These are phyloP conservation scores for Anthracocystis panici-leucophaei DNA, from an alignment of 1,284 basidiomycete genomes.

Conservation along the genomic window DNA sequence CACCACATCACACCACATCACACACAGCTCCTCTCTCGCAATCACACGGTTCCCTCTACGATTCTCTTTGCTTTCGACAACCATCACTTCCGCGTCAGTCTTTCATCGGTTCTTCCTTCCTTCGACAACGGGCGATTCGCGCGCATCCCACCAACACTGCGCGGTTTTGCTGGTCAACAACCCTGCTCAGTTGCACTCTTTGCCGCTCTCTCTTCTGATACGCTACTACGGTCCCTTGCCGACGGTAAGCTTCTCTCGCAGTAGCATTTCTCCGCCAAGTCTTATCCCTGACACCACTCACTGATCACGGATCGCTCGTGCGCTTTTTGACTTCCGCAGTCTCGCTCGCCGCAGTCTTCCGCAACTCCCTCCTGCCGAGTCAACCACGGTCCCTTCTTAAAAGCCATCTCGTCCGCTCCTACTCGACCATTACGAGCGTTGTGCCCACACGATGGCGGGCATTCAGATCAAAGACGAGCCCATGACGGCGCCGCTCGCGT, in stretches of 20 bases:
- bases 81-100: neutral
- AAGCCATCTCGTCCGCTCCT: neutral
- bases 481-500: constrained; percentile 24
- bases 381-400: neutral
- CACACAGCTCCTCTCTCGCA: neutral
- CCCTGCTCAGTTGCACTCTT: constrained; percentile 7
- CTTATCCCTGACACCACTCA: neutral
- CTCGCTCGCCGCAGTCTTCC: no score
- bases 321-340: neutral
- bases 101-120: neutral
- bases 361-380: no score
- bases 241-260: neutral
- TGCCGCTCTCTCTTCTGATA: neutral
- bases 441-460: constrained; percentile 12
- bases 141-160: neutral
- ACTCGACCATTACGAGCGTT: neutral
- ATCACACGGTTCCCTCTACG: neutral
- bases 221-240: neutral
- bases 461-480: constrained; percentile 52
- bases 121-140: neutral
- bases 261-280: neutral
- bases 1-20: neutral
- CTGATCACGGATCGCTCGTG: neutral
- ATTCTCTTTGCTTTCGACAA: neutral
- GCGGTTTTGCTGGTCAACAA: constrained; percentile 27